phyloP scores from a whole-genome alignment of 1,284 basidiomycete genomes.

The Coriolopsis trogii region DNA sequence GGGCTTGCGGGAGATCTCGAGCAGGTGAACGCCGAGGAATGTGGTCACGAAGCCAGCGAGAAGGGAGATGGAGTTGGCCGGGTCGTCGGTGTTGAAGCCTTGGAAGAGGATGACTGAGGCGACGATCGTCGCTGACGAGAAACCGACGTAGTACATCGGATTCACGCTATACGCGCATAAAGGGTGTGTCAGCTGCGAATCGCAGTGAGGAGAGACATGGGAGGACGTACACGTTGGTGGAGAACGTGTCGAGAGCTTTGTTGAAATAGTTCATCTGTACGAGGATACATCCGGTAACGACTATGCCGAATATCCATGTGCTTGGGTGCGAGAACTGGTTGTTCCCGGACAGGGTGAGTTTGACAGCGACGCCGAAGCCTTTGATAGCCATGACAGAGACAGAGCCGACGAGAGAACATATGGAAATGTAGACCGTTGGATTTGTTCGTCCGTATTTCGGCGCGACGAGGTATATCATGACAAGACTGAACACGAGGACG shows the following conservation, averaged over 20 bases:
- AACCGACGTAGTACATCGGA: constrained; percentile 98
- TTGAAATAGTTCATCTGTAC: constrained; percentile 99
- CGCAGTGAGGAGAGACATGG: neutral
- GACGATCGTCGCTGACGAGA: constrained; percentile 94
- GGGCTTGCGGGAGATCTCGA: constrained; percentile 80
- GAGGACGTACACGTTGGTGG: constrained; percentile 89
- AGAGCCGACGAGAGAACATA: constrained; percentile 89
- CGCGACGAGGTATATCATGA: constrained; percentile 88
- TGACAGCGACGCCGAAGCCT: constrained; percentile 95
- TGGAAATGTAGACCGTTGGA: constrained; percentile 92
- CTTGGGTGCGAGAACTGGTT: constrained; percentile 95
- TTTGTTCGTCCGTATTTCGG: constrained; percentile 90
- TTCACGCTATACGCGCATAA: constrained; percentile 69
- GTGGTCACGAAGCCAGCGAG: constrained; percentile 88
- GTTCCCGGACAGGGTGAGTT: constrained; percentile 90
- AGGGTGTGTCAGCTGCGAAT: too few relatives aligned
- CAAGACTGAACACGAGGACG: constrained; percentile 78
- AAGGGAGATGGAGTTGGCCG: constrained; percentile 82
- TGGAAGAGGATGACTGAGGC: constrained; percentile 96
- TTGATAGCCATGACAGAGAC: constrained; percentile 94
- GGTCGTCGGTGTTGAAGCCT: constrained; percentile 92
- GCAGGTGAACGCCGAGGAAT: constrained; percentile 90
- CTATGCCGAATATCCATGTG: constrained; percentile 92
- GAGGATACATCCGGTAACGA: constrained; percentile 86
- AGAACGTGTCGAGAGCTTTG: constrained; percentile 96